phyloP scores from a whole-genome alignment of 192 early-diverging fungal species.

The Phlyctochytrium planicorne region DNA sequence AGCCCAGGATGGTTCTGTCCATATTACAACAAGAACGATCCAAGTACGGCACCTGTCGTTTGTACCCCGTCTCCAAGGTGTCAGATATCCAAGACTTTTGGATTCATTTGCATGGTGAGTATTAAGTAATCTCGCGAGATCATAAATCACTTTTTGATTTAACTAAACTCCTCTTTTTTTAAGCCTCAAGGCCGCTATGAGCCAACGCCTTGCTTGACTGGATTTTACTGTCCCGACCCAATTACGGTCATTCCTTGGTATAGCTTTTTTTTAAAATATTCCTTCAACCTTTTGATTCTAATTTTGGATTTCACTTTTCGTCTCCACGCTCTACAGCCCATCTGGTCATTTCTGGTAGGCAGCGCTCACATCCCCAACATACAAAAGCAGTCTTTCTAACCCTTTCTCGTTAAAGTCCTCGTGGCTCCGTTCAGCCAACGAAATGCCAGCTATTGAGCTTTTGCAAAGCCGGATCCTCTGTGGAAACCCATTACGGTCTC shows the following conservation, averaged over 20 bases:
- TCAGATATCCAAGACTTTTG: neutral
- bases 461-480: conserved; percentile 27
- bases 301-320: too few species aligned
- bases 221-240: conserved; percentile 38
- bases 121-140: neutral
- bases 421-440: conserved; percentile 10
- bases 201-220: conserved; percentile 40
- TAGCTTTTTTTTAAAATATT: conserved; percentile 6
- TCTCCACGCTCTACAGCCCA: conserved; percentile 26
- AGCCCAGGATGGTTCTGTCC: conserved; percentile 29
- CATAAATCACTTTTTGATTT: too few species aligned
- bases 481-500: conserved; percentile 25
- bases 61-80: conserved; percentile 16
- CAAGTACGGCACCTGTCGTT: conserved; percentile 17
- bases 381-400: neutral
- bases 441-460: conserved; percentile 28
- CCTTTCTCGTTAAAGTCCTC: neutral
- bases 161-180: too few species aligned
- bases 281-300: too few species aligned
- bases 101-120: neutral
- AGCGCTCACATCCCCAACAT: conserved; percentile 20
- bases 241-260: conserved; percentile 38
- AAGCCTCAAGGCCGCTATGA: conserved; percentile 39
- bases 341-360: conserved; percentile 46
- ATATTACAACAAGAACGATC: conserved; percentile 11